Evolutionary conservation across 75 land plant species (phyloP), one percentile per base, ranked within the genome.

Genomic region (Pinus taeda): DNA sequence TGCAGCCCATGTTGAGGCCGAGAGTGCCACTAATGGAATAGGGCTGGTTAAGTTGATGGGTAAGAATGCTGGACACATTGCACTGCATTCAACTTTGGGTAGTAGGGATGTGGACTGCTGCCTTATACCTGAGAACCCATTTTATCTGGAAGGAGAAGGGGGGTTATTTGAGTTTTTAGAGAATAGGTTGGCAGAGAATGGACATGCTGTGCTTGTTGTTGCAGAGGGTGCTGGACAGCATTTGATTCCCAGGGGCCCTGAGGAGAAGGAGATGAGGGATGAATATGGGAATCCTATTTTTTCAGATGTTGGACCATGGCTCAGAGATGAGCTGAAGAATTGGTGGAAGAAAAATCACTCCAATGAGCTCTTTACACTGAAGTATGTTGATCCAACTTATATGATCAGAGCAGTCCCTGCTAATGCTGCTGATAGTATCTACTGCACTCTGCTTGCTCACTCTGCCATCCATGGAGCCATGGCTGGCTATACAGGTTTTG

Each of bases 331-430:
- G 87, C 75, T 91, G 62, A 91, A 91, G 74, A 81, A 78, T 4
- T 93, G 95, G 95, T 91, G 93, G 93, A 77, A 78, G 15, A 80
- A 83, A 53, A 86, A 78, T 53, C 93, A 89, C 59, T 82, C 90
- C 0, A 80, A 75, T 3, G 92, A 93, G 74, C 66, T 91, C 74
- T 91, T 93, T 71, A 88, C 95, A 4, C 87, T 91, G 63, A 95
- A 95, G 77, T 95, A 93, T 70, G 93, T 93, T 55, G 98, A 95
- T 81, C 96, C 98, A 2, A 95, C 94, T 0, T 95, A 95, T 76
- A 95, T 93, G 96, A 88, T 95, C 30, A 86, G 98, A 15, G 96
- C 98, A 12, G 89, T 90, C 2, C 89, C 92, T 33, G 90, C 93
- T 37, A 93, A 90, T 78, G 95, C 95, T 2, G 80, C 89, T 0